Conservation (phyloP, 2,329 filamentous ascomycete genomes). For the Cercospora beticola region DNA sequence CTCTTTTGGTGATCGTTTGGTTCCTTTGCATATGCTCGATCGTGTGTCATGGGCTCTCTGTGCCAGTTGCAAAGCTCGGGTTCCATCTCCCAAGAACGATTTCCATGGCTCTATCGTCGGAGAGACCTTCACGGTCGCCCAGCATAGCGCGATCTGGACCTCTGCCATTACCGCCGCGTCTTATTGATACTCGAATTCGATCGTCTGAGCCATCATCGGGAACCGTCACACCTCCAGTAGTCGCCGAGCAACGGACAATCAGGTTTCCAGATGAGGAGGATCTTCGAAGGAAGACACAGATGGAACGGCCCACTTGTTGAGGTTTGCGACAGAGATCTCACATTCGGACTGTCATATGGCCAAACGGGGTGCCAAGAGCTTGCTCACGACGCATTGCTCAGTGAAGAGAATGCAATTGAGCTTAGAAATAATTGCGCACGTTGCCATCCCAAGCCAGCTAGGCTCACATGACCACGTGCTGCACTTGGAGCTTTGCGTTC, state of each 20-base stretch:
- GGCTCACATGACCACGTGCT: not conserved
- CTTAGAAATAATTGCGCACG: not conserved
- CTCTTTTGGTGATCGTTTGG: constrained; percentile 75
- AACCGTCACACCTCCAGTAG: constrained; percentile 9
- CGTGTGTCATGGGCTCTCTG: constrained; percentile 78
- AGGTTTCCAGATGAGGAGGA: constrained; percentile 33
- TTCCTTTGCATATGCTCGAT: constrained; percentile 82
- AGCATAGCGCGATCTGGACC: constrained; percentile 17
- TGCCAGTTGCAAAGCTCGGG: constrained; percentile 69
- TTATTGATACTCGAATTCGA: not conserved
- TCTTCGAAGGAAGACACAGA: not conserved
- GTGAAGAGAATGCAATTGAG: not conserved
- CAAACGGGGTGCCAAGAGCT: not conserved
- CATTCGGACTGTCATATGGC: not conserved
- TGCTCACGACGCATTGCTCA: not conserved
- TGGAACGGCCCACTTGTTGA: not conserved
- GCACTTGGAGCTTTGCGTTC: not conserved
- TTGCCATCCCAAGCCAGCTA: not conserved
- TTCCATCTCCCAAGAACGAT: constrained; percentile 64
- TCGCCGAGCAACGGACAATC: constrained; percentile 34
- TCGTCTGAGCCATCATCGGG: constrained; percentile 12
- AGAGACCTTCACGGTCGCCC: constrained; percentile 31
- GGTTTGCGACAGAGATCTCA: not conserved
- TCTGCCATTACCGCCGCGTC: not conserved
- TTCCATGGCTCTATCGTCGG: constrained; percentile 53